Evolutionary conservation across 441 rosid species (phyloP), one percentile per base, ranked within the genome.

Genomic region (Adansonia grandidieri): DNA sequence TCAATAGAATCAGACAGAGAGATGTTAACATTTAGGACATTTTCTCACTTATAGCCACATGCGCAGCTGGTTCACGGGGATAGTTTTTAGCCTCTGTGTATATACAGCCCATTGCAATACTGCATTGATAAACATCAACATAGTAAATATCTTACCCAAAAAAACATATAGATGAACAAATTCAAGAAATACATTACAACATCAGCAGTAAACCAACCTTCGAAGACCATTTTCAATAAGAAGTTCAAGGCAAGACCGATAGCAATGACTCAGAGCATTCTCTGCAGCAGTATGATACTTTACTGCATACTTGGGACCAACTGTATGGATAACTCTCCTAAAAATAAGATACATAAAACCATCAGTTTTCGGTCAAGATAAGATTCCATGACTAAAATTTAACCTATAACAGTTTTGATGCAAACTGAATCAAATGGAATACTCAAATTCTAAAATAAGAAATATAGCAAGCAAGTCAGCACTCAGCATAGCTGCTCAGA

Each of bases 11-110:
- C 51, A 37, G 72, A 66, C 22, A 32, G 76, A 79, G 45, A 76
- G 70, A 9, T 37, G 68, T 40, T 32, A 80, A 77, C 0, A 75
- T 22, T 81, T 20, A 81, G 73, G 82, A 79, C 42, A 77, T 61
- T 74, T 80, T 80, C 94, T 90, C 85, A 96, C 99, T 91, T 86
- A 96, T 96, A 81, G 99, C 97, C 74, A 96, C 98, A 85, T 96
- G 99, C 22, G 98, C 98, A 80, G 99, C 99, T 77, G 98, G 98
- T 89, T 96, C 99, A 54, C 99, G 94, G 51, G 99, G 99, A 87
- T 96, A 96, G 80, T 92, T 94, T 85, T 96, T 96, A 68, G 97
- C 85, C 56, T 96, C 98, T 20, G 98, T 88, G 80, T 96, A 96
- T 91, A 96, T 96, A 84, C 99, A 96, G 53, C 90, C 98, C 97